Percentiles rank a stretch among this genome's conserved stretches.
Evolutionary conservation across 2,329 filamentous ascomycete species (phyloP).

Genomic region (Claviceps capensis): DNA sequence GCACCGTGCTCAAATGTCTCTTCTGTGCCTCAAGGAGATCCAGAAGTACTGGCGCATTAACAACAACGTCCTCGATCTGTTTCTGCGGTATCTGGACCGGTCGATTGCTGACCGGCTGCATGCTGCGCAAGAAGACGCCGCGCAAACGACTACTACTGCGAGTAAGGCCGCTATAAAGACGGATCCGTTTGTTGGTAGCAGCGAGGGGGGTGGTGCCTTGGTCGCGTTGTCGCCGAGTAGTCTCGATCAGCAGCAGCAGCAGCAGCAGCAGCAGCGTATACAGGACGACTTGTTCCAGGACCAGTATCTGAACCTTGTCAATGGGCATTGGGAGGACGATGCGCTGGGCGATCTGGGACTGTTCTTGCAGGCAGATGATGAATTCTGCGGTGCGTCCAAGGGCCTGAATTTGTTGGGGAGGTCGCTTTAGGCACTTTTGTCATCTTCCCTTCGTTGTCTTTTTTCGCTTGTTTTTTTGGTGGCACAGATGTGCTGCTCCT

Average conservation of each 20-base stretch:
- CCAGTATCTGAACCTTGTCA: slow-evolving; percentile 22
- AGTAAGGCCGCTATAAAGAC: not conserved
- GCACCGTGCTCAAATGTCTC: slow-evolving; percentile 23
- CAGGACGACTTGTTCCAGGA: slow-evolving; percentile 19
- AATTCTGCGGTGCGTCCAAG: slow-evolving; percentile 13
- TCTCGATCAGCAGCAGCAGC: not conserved
- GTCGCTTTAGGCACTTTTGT: slow-evolving; percentile 9
- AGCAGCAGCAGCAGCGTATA: slow-evolving; percentile 6
- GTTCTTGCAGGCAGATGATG: slow-evolving; percentile 19
- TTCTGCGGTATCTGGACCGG: slow-evolving; percentile 23
- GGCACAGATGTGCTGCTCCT: too few relatives aligned
- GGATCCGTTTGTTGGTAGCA: slow-evolving; percentile 3
- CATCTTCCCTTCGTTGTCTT: not conserved
- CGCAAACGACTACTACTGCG: not conserved
- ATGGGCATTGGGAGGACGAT: slow-evolving; percentile 22
- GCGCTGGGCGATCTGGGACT: slow-evolving; percentile 19
- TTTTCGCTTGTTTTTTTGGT: too few relatives aligned
- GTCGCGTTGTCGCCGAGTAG: slow-evolving; percentile 1
- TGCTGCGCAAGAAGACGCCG: slow-evolving; percentile 9
- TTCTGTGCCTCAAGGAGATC: slow-evolving; percentile 23
- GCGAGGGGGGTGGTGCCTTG: not conserved
- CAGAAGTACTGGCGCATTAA: slow-evolving; percentile 28
- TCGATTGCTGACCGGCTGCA: slow-evolving; percentile 23
- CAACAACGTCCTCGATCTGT: slow-evolving; percentile 24
- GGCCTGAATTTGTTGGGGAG: slow-evolving; percentile 17